These are phyloP conservation scores for Ophiocordyceps camponoti-floridani DNA, from an alignment of 2,329 filamentous ascomycete genomes.

Conservation along the genomic window DNA sequence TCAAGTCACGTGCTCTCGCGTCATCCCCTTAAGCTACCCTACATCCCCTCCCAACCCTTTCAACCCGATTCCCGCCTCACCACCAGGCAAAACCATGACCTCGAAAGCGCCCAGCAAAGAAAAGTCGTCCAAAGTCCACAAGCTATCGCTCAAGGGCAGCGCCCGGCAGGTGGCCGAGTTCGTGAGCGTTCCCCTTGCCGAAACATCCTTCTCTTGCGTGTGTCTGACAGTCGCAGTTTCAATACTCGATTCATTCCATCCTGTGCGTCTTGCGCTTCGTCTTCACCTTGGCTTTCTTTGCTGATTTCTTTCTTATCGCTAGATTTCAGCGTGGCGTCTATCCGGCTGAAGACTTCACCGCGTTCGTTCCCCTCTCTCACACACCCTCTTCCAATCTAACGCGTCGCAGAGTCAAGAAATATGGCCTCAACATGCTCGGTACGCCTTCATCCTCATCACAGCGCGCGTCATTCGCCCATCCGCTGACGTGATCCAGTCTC, in stretches of 20 bases:
- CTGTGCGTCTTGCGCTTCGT: conserved; percentile 33
- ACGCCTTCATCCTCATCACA: conserved; percentile 7
- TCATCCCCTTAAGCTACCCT: background rate
- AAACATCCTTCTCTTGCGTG: background rate
- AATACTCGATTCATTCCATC: conserved; percentile 97
- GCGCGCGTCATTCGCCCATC: background rate
- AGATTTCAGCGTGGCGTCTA: conserved; percentile 78
- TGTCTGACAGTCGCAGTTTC: conserved; percentile 39
- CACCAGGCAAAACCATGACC: conserved; percentile 12
- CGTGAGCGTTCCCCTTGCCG: conserved; percentile 19
- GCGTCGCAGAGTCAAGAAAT: conserved; percentile 63
- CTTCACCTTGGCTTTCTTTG: background rate
- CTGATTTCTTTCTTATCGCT: conserved; percentile 1
- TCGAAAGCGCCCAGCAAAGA: conserved; percentile 28
- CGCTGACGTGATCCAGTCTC: conserved; percentile 41
- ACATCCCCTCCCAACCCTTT: background rate
- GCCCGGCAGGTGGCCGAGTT: conserved; percentile 90
- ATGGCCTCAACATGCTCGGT: conserved; percentile 95
- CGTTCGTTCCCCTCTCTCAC: conserved; percentile 33
- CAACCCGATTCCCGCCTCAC: background rate
- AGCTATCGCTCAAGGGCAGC: conserved; percentile 71
- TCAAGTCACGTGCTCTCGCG: no score
- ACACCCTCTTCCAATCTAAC: background rate
- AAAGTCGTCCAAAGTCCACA: conserved; percentile 86
- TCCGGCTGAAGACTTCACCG: conserved; percentile 89